Conservation (phyloP, 768 basidiomycete species). For the Tricholoma terreum region DNA sequence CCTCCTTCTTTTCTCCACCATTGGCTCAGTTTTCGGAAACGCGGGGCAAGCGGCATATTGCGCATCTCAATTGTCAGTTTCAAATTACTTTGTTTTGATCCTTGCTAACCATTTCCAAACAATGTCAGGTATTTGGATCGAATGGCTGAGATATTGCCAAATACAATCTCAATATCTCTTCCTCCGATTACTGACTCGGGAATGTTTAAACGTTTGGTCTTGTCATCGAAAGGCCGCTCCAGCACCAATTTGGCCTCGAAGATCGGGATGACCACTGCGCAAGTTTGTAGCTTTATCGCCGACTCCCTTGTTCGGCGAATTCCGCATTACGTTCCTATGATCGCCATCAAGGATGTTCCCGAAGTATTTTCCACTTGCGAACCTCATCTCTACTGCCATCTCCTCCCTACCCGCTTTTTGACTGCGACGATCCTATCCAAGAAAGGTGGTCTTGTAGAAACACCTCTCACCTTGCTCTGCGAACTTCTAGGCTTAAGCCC, state of each 20-base stretch:
- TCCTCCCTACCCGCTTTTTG: too few relatives aligned
- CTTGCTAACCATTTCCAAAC: background rate
- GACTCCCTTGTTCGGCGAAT: slow-evolving; percentile 1
- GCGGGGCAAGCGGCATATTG: slow-evolving; percentile 1
- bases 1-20: slow-evolving; percentile 1
- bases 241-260: background rate
- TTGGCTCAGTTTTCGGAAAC: slow-evolving; percentile 1
- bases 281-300: background rate
- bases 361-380: background rate
- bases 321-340: slow-evolving; percentile 1
- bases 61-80: slow-evolving; percentile 1
- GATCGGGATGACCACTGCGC: background rate
- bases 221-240: slow-evolving; percentile 5
- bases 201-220: slow-evolving; percentile 7
- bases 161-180: slow-evolving; percentile 9
- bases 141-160: slow-evolving; percentile 6
- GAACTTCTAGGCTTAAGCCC: background rate
- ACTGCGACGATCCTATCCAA: too few relatives aligned
- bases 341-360: background rate
- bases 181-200: slow-evolving; percentile 10
- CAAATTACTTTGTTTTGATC: too few relatives aligned
- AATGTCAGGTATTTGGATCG: slow-evolving; percentile 1
- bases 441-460: background rate
- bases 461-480: background rate
- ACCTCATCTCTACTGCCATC: background rate